phyloP scores from a whole-genome alignment of 129 eudicot genomes.

The Lactuca sativa region DNA sequence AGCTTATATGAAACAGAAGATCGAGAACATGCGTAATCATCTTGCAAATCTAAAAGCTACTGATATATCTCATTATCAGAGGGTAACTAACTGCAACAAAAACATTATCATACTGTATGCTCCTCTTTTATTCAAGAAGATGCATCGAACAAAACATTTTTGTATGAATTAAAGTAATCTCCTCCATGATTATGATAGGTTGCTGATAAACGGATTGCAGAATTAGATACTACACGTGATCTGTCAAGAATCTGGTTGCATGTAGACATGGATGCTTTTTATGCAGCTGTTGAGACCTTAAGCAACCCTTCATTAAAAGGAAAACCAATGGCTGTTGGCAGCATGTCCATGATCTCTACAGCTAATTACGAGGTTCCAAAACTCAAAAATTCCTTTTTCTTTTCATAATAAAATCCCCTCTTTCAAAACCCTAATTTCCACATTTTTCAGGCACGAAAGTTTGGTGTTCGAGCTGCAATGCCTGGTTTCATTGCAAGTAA shows the following conservation, averaged over 20 bases:
- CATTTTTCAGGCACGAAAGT: slow-evolving; percentile 80
- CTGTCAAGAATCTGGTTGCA: slow-evolving; percentile 87
- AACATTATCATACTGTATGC: not conserved
- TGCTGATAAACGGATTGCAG: slow-evolving; percentile 72
- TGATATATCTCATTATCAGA: slow-evolving; percentile 62
- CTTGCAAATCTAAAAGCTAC: slow-evolving; percentile 57
- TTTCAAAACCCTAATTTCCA: slow-evolving; percentile 12
- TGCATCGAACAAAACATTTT: not conserved
- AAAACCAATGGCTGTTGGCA: slow-evolving; percentile 96
- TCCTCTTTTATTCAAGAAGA: no score
- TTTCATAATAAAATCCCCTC: not conserved
- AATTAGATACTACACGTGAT: slow-evolving; percentile 88
- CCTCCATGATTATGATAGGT: slow-evolving; percentile 39
- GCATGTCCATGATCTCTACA: slow-evolving; percentile 96
- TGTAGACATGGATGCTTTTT: slow-evolving; percentile 99
- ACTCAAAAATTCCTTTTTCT: not conserved
- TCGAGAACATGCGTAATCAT: slow-evolving; percentile 66
- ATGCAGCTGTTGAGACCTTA: slow-evolving; percentile 95
- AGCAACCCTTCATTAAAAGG: slow-evolving; percentile 75
- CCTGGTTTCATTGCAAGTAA: slow-evolving; percentile 97
- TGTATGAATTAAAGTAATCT: not conserved
- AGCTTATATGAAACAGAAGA: slow-evolving; percentile 71
- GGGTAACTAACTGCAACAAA: slow-evolving; percentile 43
- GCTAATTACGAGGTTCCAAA: slow-evolving; percentile 94
- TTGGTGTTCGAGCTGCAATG: slow-evolving; percentile 99